These are phyloP conservation scores for Hericium erinaceus DNA, from an alignment of 768 basidiomycete genomes.

Conservation along the genomic window DNA sequence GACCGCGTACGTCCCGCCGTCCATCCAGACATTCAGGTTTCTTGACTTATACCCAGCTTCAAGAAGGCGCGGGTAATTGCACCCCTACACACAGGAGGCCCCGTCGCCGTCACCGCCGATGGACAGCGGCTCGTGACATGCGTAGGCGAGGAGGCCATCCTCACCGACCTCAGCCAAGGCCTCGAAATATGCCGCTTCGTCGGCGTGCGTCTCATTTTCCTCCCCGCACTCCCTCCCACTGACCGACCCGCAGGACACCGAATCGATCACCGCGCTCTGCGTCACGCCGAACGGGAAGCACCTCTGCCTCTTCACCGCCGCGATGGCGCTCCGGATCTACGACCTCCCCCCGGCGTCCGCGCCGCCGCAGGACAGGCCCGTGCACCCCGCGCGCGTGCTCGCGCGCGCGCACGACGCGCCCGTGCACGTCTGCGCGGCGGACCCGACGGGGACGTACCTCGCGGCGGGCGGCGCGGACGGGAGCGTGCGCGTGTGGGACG, in stretches of 20 bases:
- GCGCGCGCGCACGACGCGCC: slow-evolving; percentile 89
- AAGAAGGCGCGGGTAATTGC: slow-evolving; percentile 64
- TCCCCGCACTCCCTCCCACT: background rate
- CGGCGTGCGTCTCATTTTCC: slow-evolving; percentile 48
- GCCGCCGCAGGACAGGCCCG: slow-evolving; percentile 32
- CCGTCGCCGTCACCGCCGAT: slow-evolving; percentile 71
- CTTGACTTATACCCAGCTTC: slow-evolving; percentile 41
- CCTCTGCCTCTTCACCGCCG: slow-evolving; percentile 73
- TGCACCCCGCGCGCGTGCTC: slow-evolving; percentile 67
- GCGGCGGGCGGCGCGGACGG: slow-evolving; percentile 97
- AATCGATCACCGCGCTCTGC: slow-evolving; percentile 76
- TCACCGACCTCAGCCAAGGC: slow-evolving; percentile 75
- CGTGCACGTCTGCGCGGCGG: slow-evolving; percentile 78
- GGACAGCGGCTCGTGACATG: slow-evolving; percentile 78
- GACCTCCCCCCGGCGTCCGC: slow-evolving; percentile 49
- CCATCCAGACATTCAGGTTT: background rate
- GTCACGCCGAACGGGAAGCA: slow-evolving; percentile 67
- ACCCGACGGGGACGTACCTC: slow-evolving; percentile 81
- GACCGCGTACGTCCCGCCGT: slow-evolving; percentile 43
- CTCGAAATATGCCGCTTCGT: slow-evolving; percentile 70
- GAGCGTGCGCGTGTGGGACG: slow-evolving; percentile 94
- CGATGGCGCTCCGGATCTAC: slow-evolving; percentile 76
- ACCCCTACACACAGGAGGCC: slow-evolving; percentile 85
- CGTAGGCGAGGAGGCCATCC: slow-evolving; percentile 73
- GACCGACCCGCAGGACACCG: slow-evolving; percentile 56